Evolutionary conservation across 306 rosid species (phyloP).

Genomic region (Begonia loranthoides): DNA sequence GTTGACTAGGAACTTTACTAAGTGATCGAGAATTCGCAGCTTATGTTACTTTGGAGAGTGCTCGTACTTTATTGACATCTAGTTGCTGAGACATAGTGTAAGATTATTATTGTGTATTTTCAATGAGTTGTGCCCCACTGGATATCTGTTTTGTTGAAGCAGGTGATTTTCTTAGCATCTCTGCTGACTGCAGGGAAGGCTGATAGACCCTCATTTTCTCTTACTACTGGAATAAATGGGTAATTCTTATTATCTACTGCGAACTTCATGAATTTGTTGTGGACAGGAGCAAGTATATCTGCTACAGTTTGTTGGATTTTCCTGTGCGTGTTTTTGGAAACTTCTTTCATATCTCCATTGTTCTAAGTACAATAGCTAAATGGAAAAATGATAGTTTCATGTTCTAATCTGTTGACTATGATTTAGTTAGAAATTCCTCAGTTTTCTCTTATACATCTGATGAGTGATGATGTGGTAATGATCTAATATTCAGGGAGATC

Average conservation of each 20-base stretch:
- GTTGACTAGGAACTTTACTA: background rate
- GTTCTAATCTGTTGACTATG: background rate
- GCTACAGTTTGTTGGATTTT: background rate
- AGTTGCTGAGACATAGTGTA: background rate
- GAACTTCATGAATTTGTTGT: background rate
- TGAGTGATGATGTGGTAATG: slow-evolving; percentile 1
- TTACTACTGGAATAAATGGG: slow-evolving; percentile 16
- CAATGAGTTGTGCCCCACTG: background rate
- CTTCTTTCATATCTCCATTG: no score
- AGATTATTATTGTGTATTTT: background rate
- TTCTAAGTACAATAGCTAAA: no score
- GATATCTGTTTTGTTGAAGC: slow-evolving; percentile 10
- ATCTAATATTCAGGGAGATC: slow-evolving; percentile 27
- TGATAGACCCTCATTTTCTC: slow-evolving; percentile 8
- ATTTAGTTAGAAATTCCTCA: background rate
- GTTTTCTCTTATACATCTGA: background rate
- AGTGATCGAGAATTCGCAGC: background rate
- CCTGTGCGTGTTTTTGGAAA: background rate
- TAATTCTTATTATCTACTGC: slow-evolving; percentile 7
- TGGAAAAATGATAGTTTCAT: background rate
- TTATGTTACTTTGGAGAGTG: background rate
- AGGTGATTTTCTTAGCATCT: slow-evolving; percentile 40
- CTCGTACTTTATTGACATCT: background rate
- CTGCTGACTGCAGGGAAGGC: slow-evolving; percentile 23
- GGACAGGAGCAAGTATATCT: background rate